Conservation (phyloP, 202 grass and related monocot genomes). For the Elaeis oleifera region DNA sequence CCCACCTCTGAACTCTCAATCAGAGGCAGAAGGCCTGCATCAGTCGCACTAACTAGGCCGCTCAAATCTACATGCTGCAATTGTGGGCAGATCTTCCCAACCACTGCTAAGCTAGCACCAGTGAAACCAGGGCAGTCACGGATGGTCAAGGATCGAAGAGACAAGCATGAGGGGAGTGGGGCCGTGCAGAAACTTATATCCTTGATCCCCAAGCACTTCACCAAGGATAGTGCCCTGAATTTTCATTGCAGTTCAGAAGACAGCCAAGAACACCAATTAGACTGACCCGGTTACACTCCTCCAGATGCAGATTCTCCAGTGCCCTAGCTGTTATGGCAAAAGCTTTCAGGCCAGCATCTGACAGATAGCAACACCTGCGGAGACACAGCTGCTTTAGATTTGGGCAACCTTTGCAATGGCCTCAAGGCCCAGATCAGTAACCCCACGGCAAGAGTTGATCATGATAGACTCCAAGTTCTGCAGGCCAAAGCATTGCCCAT, state of each 20-base stretch:
- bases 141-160: constrained; percentile 65
- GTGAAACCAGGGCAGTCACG: constrained; percentile 74
- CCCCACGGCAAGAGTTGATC: constrained; percentile 57
- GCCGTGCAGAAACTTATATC: constrained; percentile 52
- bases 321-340: constrained; percentile 47
- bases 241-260: constrained; percentile 59
- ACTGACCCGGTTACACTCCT: constrained; percentile 71
- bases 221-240: constrained; percentile 65
- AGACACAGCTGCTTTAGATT: constrained; percentile 62
- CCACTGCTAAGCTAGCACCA: constrained; percentile 56
- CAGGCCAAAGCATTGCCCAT: constrained; percentile 92
- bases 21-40: constrained; percentile 67
- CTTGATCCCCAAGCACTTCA: constrained; percentile 79
- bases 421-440: constrained; percentile 66
- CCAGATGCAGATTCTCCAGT: constrained; percentile 58
- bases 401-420: constrained; percentile 66
- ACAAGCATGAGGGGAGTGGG: constrained; percentile 57
- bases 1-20: constrained; percentile 49
- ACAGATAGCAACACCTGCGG: constrained; percentile 60
- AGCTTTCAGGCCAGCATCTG: constrained; percentile 57
- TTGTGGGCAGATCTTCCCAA: constrained; percentile 78
- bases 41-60: constrained; percentile 50
- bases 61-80: constrained; percentile 78
- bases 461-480: constrained; percentile 63
- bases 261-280: constrained; percentile 61